These are phyloP conservation scores for Kwoniella dendrophila DNA, from an alignment of 768 basidiomycete genomes.

Conservation along the genomic window DNA sequence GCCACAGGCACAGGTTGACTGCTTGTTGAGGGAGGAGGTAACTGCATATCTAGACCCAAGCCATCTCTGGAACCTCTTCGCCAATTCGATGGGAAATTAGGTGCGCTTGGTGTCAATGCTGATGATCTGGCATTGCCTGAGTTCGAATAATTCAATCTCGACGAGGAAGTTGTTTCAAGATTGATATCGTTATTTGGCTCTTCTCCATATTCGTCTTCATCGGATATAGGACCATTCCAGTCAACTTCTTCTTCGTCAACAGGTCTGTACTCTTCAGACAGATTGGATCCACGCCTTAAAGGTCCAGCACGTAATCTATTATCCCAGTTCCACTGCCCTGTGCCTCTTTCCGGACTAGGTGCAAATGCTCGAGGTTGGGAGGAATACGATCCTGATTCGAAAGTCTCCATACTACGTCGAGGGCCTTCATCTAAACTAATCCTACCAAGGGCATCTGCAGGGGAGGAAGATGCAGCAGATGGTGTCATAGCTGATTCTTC, in stretches of 20 bases:
- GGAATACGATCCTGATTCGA: conserved; percentile 30
- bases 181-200: conserved; percentile 8
- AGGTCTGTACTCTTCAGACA: conserved; percentile 23
- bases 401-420: conserved; percentile 26
- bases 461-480: conserved; percentile 19
- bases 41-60: conserved; percentile 6
- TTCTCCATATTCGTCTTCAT: conserved; percentile 50
- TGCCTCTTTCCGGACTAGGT: conserved; percentile 26
- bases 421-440: conserved; percentile 25
- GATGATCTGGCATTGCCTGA: background rate
- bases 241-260: conserved; percentile 46
- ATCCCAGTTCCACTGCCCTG: conserved; percentile 20
- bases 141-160: background rate
- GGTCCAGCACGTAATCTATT: conserved; percentile 19
- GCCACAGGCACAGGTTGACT: conserved; percentile 16
- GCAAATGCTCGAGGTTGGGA: conserved; percentile 13
- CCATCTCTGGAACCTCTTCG: conserved; percentile 14
- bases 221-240: conserved; percentile 45
- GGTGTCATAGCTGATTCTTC: conserved; percentile 20
- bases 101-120: conserved; percentile 11
- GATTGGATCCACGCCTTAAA: conserved; percentile 24
- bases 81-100: conserved; percentile 18
- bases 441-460: conserved; percentile 16
- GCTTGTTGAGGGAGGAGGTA: conserved; percentile 3
- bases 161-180: background rate